Evolutionary conservation across 768 basidiomycete genomes (phyloP).

Genomic region (Hortiboletus flavorubellus): DNA sequence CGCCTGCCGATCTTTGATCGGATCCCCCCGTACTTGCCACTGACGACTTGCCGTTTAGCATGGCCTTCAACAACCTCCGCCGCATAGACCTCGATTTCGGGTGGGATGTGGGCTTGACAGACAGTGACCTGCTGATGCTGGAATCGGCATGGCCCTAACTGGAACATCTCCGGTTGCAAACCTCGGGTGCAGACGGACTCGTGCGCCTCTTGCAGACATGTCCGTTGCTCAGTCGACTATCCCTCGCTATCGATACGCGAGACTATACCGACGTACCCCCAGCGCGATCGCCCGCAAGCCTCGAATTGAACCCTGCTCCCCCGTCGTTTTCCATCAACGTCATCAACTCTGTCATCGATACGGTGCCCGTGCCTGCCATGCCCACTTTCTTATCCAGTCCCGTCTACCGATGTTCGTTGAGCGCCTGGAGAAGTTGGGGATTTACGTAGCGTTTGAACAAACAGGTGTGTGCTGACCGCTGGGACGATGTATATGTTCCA

Average conservation of each 20-base stretch:
- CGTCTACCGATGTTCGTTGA: background rate
- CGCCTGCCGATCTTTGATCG: background rate
- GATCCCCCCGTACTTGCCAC: background rate
- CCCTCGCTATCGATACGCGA: conserved; percentile 7
- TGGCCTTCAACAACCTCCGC: background rate
- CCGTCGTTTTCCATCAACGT: background rate
- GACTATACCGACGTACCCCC: background rate
- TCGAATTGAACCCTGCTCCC: background rate
- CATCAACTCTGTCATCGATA: background rate
- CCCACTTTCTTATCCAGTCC: background rate
- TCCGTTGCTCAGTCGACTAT: background rate
- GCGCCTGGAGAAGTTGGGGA: background rate
- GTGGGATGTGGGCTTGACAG: background rate
- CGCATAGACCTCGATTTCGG: background rate
- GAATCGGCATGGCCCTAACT: conserved; percentile 6
- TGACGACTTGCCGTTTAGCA: background rate
- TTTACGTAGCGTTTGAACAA: background rate
- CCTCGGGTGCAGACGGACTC: background rate
- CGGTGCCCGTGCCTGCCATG: background rate
- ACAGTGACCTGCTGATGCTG: background rate
- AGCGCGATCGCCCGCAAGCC: background rate
- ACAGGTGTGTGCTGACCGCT: background rate
- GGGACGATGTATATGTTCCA: background rate
- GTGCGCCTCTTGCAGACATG: background rate
- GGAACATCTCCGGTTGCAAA: background rate